Conservation (phyloP, 2,329 filamentous ascomycete genomes). For the Fusarium armeniacum region DNA sequence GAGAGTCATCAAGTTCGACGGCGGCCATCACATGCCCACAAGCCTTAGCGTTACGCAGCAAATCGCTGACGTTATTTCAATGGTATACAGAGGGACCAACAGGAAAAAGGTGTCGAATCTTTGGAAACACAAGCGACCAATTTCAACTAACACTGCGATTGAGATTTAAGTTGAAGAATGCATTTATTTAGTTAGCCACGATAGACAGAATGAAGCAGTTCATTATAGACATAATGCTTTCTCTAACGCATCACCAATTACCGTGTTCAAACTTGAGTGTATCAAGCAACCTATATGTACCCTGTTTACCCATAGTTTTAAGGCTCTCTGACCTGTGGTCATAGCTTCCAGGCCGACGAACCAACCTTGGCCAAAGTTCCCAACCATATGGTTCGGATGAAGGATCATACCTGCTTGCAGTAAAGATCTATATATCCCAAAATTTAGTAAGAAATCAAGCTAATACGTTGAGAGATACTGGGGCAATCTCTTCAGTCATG, state of each 20-base stretch:
- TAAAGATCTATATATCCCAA: too few species aligned
- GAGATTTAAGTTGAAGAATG: neutral
- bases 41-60: neutral
- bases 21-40: constrained; percentile 4
- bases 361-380: too few species aligned
- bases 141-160: neutral
- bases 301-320: neutral
- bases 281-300: too few species aligned
- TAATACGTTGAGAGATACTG: too few species aligned
- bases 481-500: too few species aligned
- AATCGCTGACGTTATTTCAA: constrained; percentile 4
- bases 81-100: constrained; percentile 1
- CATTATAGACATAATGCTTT: too few species aligned
- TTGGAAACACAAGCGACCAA: neutral
- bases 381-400: too few species aligned
- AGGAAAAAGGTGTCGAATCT: neutral
- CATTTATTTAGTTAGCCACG: neutral
- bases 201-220: neutral
- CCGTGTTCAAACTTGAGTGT: too few species aligned
- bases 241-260: too few species aligned
- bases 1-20: constrained; percentile 14
- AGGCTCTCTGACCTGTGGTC: neutral
- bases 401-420: too few species aligned
- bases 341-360: too few species aligned
- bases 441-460: too few species aligned